Conservation (phyloP, 495 filamentous ascomycete species). For the Corynascus novoguineensis region DNA sequence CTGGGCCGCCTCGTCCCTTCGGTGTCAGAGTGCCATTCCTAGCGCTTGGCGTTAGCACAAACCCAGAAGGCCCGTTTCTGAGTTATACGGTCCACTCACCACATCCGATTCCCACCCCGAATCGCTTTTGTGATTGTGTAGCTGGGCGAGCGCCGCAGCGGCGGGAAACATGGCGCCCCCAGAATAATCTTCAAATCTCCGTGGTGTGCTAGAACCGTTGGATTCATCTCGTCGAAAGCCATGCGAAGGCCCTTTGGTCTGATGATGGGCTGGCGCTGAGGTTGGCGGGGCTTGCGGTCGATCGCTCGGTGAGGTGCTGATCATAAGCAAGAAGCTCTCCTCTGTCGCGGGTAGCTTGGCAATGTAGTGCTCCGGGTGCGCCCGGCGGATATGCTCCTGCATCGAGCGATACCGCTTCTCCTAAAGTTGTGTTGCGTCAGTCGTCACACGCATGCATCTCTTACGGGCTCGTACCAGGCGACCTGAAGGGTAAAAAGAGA, state of each 20-base stretch:
- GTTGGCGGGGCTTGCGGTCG: constrained; percentile 48
- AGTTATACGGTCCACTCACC: no score
- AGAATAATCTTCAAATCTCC: constrained; percentile 69
- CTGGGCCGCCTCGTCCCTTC: constrained; percentile 51
- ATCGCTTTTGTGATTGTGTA: constrained; percentile 72
- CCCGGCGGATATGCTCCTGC: constrained; percentile 98
- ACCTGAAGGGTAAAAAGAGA: constrained; percentile 1
- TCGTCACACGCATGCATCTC: constrained; percentile 1
- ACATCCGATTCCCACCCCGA: constrained; percentile 79
- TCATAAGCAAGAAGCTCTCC: constrained; percentile 95
- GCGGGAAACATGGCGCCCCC: constrained; percentile 58
- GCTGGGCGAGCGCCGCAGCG: constrained; percentile 79
- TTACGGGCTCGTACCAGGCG: background rate
- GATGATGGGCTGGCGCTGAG: constrained; percentile 23
- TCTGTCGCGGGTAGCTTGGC: constrained; percentile 97
- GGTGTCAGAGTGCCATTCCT: constrained; percentile 71
- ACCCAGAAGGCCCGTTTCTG: constrained; percentile 3
- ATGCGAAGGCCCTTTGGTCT: constrained; percentile 38
- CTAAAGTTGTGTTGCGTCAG: constrained; percentile 39
- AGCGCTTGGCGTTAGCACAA: background rate
- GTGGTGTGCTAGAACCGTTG: constrained; percentile 65
- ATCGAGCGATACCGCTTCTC: constrained; percentile 98
- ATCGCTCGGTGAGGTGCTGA: constrained; percentile 80
- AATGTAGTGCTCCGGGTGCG: constrained; percentile 96
- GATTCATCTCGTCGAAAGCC: constrained; percentile 58